Base-by-base conservation (phyloP, 2,329 filamentous ascomycete species). In the Hypoxylon sp. region DNA sequence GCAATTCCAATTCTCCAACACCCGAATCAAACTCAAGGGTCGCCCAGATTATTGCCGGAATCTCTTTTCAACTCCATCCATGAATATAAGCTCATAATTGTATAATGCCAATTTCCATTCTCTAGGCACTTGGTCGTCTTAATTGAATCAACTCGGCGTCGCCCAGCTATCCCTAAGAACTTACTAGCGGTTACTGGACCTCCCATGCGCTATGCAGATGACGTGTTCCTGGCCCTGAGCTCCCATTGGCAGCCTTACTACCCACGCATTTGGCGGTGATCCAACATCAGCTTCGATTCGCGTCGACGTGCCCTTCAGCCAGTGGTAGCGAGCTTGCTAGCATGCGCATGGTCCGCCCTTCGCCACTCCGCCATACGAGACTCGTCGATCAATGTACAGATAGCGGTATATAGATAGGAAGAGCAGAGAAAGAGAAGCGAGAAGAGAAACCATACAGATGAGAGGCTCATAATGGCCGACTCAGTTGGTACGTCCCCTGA, bases 401-500 rank as follows among this genome's bases (percentile, higher is more conserved):
- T 53, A 63, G 52, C 49, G 56, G 62, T 62, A 58, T 53, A 64
- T 60, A 57, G 55, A 61, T 49, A 61, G 52, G 40, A 36, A 53
- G 16, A 48, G 48, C 18, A 48, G 16, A 54, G 44, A 59, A 50
- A 45, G 24, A 36, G 24, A 26, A 42, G 54, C 28, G 38, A 51
- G 46, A 30, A 55, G 36, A 40, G 16, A 40, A 26, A 40, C 36
- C 42, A 50, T 65, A 63, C 58, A 62, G 32, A 68, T 62, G 65
- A 62, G 51, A 58, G 52, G 48, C 61, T 64, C 54, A 24, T 42
- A 16, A 69, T 85, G 83, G 82, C 83, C 62, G 83, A 85, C 76
- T 85, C 83, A 68, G 82, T 85, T 70, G 83, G 83, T 84, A 78
- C 65, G 79, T 72, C n/a, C 33, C 49, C 45, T 46, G 51, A 58